Evolutionary conservation across 306 rosid species (phyloP).

Genomic region (Oxytropis ochrocephala): DNA sequence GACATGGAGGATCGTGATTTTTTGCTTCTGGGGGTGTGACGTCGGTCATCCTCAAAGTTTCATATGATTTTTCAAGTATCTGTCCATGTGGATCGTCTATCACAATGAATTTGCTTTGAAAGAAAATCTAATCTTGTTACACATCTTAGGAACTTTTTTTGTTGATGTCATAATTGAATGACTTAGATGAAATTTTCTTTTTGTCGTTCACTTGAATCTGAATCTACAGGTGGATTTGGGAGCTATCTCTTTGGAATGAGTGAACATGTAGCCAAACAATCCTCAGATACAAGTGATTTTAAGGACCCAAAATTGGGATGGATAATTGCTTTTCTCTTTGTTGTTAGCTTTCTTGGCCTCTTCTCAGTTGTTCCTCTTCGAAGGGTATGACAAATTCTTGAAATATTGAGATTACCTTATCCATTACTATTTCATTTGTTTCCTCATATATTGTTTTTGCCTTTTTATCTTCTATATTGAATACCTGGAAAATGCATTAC

Average conservation of each 20-base stretch:
- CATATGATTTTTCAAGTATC: too few relatives aligned
- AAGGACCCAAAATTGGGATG: constrained; percentile 39
- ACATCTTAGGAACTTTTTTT: background rate
- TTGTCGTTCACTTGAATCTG: constrained; percentile 6
- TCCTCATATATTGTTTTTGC: background rate
- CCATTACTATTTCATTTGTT: background rate
- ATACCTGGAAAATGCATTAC: background rate
- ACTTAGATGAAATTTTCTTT: background rate
- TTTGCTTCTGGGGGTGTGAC: too few relatives aligned
- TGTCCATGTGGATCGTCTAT: too few relatives aligned
- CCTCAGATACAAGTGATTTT: constrained; percentile 23
- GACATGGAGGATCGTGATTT: too few relatives aligned
- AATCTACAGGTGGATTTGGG: constrained; percentile 45
- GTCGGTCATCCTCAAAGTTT: too few relatives aligned
- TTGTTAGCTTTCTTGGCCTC: constrained; percentile 54
- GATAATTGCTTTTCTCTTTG: constrained; percentile 42
- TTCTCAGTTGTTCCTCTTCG: constrained; percentile 49
- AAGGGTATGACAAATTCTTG: constrained; percentile 29
- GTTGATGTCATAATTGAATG: background rate
- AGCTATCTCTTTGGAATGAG: constrained; percentile 51
- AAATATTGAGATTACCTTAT: background rate
- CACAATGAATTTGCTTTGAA: too few relatives aligned
- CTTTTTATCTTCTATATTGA: background rate
- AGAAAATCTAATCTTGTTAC: background rate
- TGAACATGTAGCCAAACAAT: constrained; percentile 23